Percentiles rank a stretch among this genome's conserved stretches.
These are phyloP conservation scores for Lodderomyces pseudojiufengensis DNA, from an alignment of 1,139 yeast species.

Conservation along the genomic window DNA sequence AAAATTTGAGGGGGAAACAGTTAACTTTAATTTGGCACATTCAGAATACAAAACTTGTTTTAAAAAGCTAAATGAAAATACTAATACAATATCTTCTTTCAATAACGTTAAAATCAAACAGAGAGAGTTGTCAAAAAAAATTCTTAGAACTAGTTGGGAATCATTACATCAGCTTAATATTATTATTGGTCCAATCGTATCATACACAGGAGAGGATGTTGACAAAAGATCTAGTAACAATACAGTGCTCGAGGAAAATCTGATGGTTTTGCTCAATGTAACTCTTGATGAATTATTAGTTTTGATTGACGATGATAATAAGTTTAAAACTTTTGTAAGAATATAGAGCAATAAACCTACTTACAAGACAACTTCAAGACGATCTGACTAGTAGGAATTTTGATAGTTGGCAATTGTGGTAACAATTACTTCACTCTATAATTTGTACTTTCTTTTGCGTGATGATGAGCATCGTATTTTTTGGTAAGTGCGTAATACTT, in stretches of 20 bases:
- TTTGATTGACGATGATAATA: slow-evolving; percentile 27
- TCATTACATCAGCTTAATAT: slow-evolving; percentile 25
- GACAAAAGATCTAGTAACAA: slow-evolving; percentile 10
- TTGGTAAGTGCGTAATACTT: too few relatives aligned
- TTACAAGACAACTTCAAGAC: neutral
- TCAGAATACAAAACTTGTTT: slow-evolving; percentile 68
- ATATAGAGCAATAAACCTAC: slow-evolving; percentile 16
- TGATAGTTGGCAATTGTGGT: neutral
- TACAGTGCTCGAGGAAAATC: slow-evolving; percentile 39
- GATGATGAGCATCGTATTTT: neutral
- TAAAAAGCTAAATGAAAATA: slow-evolving; percentile 41
- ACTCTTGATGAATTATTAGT: slow-evolving; percentile 41
- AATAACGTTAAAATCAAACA: slow-evolving; percentile 37
- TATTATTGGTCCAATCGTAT: neutral
- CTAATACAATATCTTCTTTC: slow-evolving; percentile 30
- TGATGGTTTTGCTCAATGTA: slow-evolving; percentile 46
- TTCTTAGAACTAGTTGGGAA: slow-evolving; percentile 57
- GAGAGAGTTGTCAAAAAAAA: slow-evolving; percentile 47
- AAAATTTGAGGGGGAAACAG: slow-evolving; percentile 51
- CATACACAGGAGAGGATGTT: neutral
- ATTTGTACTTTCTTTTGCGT: neutral
- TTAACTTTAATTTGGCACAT: slow-evolving; percentile 74
- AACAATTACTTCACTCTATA: too few relatives aligned
- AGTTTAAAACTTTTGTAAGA: slow-evolving; percentile 31
- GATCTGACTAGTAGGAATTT: too few relatives aligned